These are phyloP conservation scores for Jamesozyma jinghongensis DNA, from an alignment of 805 yeast genomes.

Conservation along the genomic window DNA sequence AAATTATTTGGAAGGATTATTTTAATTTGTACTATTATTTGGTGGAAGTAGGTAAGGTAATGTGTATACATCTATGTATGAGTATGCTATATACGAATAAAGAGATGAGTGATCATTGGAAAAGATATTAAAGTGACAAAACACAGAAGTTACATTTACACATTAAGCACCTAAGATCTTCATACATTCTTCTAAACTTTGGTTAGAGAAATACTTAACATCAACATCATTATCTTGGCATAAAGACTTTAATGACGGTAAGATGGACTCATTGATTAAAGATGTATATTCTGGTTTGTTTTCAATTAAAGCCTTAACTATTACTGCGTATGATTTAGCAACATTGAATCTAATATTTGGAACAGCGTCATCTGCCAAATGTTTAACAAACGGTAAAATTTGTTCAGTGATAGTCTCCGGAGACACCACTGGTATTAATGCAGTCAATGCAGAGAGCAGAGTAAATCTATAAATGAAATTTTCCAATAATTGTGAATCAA, in stretches of 20 bases:
- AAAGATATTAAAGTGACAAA: neutral
- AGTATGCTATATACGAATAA: neutral
- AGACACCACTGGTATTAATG: slow-evolving; percentile 63
- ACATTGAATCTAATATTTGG: slow-evolving; percentile 94
- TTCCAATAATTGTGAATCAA: slow-evolving; percentile 32
- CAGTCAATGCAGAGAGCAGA: slow-evolving; percentile 78
- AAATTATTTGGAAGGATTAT: too few relatives aligned
- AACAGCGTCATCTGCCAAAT: slow-evolving; percentile 67
- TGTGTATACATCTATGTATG: neutral
- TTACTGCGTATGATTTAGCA: slow-evolving; percentile 68
- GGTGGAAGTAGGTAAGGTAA: too few relatives aligned
- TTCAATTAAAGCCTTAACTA: slow-evolving; percentile 44
- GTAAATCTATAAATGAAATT: slow-evolving; percentile 92
- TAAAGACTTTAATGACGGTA: slow-evolving; percentile 58
- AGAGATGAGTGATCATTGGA: neutral
- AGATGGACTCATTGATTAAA: slow-evolving; percentile 42
- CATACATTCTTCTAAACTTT: slow-evolving; percentile 41
- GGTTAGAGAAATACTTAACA: slow-evolving; percentile 75
- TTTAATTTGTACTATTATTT: too few relatives aligned
- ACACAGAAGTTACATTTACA: neutral
- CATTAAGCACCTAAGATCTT: slow-evolving; percentile 5
- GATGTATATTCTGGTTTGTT: slow-evolving; percentile 19
- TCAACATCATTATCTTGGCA: slow-evolving; percentile 73
- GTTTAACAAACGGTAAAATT: slow-evolving; percentile 71
- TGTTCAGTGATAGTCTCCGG: slow-evolving; percentile 47